Evolutionary conservation across 176 grass and related monocot genomes (phyloP).

Genomic region (Oryza rufipogon): DNA sequence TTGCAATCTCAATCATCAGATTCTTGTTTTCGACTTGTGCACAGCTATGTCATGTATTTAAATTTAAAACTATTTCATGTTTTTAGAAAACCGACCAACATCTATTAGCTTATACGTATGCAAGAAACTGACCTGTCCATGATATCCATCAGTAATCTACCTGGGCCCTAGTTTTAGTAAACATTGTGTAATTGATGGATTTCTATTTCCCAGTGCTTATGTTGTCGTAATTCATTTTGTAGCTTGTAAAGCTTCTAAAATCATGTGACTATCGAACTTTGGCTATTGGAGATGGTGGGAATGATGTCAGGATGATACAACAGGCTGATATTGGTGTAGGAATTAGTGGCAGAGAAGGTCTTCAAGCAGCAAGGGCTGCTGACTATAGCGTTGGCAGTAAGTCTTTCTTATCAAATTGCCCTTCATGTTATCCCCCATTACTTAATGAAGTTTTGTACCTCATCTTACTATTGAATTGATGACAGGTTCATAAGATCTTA

Average conservation of each 20-base stretch:
- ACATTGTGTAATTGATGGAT: conserved; percentile 8
- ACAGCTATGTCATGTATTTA: conserved; percentile 9
- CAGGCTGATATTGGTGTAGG: conserved; percentile 95
- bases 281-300: conserved; percentile 97
- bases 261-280: conserved; percentile 98
- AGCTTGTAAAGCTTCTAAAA: conserved; percentile 93
- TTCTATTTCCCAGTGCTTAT: conserved; percentile 28
- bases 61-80: not conserved
- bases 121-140: not conserved
- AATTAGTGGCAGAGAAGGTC: conserved; percentile 96
- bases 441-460: conserved; percentile 26
- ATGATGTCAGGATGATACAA: conserved; percentile 99
- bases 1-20: not conserved
- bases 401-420: conserved; percentile 30
- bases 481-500: not conserved
- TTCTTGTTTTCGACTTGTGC: not conserved
- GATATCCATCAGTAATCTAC: not conserved
- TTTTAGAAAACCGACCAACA: not conserved
- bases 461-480: not conserved
- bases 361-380: conserved; percentile 98
- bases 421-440: conserved; percentile 16
- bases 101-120: conserved; percentile 8
- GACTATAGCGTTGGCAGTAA: conserved; percentile 98
- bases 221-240: conserved; percentile 24
- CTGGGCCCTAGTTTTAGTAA: not conserved